A percentile compares a stretch with the other conserved stretches of the same genome.
phyloP scores from a whole-genome alignment of 148 eudicot species.

The Spergularia bocconei region DNA sequence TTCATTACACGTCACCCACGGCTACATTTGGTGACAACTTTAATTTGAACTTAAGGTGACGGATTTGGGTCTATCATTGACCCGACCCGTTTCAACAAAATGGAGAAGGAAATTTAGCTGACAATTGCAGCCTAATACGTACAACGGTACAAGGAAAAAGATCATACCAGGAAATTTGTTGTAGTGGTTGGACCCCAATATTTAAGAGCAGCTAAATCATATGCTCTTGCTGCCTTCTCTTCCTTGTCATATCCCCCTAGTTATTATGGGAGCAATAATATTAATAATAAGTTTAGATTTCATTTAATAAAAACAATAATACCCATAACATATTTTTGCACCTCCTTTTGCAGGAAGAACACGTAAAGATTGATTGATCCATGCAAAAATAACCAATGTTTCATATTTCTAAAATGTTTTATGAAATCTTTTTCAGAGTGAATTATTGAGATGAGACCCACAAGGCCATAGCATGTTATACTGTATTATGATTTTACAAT shows the following conservation, averaged over 20 bases:
- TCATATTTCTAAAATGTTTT: not conserved
- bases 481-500: not conserved
- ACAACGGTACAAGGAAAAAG: conserved; percentile 11
- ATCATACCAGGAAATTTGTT: conserved; percentile 65
- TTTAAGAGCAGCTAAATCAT: conserved; percentile 85
- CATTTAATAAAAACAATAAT: not conserved
- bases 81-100: too few relatives aligned
- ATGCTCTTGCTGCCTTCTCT: conserved; percentile 83
- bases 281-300: conserved; percentile 7
- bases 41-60: too few relatives aligned
- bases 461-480: not conserved
- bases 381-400: conserved; percentile 7
- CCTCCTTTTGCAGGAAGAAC: conserved; percentile 4
- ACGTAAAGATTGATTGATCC: conserved; percentile 14
- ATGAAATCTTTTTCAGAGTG: conserved; percentile 5
- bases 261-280: not conserved
- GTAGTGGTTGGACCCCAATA: conserved; percentile 90
- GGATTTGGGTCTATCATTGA: too few relatives aligned
- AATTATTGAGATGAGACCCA: conserved; percentile 18
- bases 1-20: too few relatives aligned
- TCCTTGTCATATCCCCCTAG: conserved; percentile 88
- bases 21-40: too few relatives aligned
- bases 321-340: not conserved
- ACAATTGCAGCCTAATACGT: conserved; percentile 3
- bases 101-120: not conserved